Percentiles rank a stretch among this genome's conserved stretches.
These are phyloP conservation scores for Scheffersomyces amazonensis DNA, from an alignment of 805 yeast genomes.

Conservation along the genomic window DNA sequence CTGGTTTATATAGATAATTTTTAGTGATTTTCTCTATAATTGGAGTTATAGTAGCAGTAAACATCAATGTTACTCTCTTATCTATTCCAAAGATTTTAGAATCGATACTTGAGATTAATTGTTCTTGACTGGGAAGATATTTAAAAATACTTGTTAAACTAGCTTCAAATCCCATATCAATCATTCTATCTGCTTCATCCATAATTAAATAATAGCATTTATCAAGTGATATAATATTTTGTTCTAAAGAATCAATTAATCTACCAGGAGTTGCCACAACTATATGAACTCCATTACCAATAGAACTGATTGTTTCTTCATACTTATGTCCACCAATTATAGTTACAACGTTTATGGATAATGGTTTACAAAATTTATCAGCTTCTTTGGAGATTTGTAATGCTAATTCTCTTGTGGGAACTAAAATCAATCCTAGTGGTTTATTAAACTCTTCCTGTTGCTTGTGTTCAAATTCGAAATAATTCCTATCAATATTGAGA, in stretches of 20 bases:
- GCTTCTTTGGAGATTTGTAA: conserved; percentile 77
- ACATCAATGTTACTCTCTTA: conserved; percentile 75
- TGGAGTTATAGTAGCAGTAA: conserved; percentile 89
- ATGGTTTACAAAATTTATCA: conserved; percentile 40
- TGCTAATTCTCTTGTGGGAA: conserved; percentile 94
- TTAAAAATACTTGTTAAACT: conserved; percentile 63
- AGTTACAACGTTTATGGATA: conserved; percentile 51
- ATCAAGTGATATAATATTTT: conserved; percentile 57
- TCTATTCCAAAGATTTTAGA: conserved; percentile 34
- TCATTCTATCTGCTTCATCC: conserved; percentile 97
- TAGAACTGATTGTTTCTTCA: conserved; percentile 62
- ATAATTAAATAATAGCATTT: conserved; percentile 68
- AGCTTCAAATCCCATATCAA: conserved; percentile 89
- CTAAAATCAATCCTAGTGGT: conserved; percentile 77
- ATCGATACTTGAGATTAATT: conserved; percentile 22
- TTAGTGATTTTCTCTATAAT: conserved; percentile 64
- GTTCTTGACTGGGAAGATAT: conserved; percentile 44
- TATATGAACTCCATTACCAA: conserved; percentile 67
- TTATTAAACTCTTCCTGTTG: conserved; percentile 50
- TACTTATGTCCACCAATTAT: conserved; percentile 90
- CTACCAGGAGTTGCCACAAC: conserved; percentile 96
- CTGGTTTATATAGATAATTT: conserved; percentile 62
- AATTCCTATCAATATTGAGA: conserved; percentile 28
- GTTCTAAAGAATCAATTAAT: conserved; percentile 72
- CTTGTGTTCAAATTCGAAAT: conserved; percentile 35